Conservation (phyloP, 305 asterid species). For the Solanum hybrid region DNA sequence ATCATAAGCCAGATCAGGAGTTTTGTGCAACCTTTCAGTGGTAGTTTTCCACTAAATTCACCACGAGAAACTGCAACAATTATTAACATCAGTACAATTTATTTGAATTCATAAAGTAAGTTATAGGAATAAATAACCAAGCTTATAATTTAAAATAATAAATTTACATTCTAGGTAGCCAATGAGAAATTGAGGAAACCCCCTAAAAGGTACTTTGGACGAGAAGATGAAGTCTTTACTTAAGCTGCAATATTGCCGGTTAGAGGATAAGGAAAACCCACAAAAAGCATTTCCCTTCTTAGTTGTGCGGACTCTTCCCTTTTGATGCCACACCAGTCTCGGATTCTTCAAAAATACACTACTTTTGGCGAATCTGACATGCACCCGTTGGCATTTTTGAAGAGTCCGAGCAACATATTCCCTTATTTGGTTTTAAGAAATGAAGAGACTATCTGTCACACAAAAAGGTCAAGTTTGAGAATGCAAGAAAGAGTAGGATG, state of each 20-base stretch:
- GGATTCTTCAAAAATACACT: too few relatives aligned
- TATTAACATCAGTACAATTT: neutral
- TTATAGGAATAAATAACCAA: neutral
- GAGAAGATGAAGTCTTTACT: neutral
- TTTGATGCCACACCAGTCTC: too few relatives aligned
- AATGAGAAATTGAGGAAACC: neutral
- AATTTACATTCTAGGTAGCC: neutral
- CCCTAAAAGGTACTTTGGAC: neutral
- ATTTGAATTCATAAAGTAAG: neutral
- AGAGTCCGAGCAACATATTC: too few relatives aligned
- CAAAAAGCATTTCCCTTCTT: too few relatives aligned
- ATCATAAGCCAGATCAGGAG: constrained; percentile 18
- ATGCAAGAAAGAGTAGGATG: too few relatives aligned
- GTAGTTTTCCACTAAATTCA: constrained; percentile 41
- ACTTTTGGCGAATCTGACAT: too few relatives aligned
- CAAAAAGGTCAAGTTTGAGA: too few relatives aligned
- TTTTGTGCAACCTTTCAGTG: constrained; percentile 13
- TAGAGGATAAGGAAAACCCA: too few relatives aligned
- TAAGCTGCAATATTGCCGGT: neutral
- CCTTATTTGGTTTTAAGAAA: too few relatives aligned
- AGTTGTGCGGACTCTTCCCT: neutral
- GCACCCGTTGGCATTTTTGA: too few relatives aligned
- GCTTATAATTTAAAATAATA: neutral
- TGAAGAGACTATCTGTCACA: too few relatives aligned
- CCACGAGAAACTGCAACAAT: constrained; percentile 56